Conservation (phyloP, 2,329 filamentous ascomycete species). For the Cladosporium oxysporum region DNA sequence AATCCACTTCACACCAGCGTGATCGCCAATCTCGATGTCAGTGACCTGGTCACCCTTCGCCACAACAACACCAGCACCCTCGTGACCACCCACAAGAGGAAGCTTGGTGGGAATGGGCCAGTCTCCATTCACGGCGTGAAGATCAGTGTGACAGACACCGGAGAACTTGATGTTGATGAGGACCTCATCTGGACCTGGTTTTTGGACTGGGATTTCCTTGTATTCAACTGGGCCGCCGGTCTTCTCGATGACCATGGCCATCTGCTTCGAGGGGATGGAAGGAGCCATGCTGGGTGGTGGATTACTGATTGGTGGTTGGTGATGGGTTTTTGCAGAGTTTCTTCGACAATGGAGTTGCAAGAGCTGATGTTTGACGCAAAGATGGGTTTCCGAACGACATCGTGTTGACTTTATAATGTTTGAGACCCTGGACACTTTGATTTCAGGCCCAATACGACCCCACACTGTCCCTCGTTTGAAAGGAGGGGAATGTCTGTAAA, state of each 20-base stretch:
- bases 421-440: neutral
- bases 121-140: constrained; percentile 80
- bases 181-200: constrained; percentile 85
- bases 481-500: constrained; percentile 16
- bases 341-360: neutral
- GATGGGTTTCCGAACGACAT: neutral
- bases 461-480: constrained; percentile 13
- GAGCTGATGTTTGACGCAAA: neutral
- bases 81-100: constrained; percentile 79
- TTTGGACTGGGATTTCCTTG: constrained; percentile 79
- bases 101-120: constrained; percentile 84
- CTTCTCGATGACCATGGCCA: constrained; percentile 88
- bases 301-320: neutral
- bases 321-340: neutral
- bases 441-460: constrained; percentile 6
- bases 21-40: constrained; percentile 78
- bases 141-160: constrained; percentile 88
- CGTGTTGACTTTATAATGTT: neutral
- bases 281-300: constrained; percentile 1
- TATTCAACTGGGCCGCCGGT: constrained; percentile 69
- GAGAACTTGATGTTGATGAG: constrained; percentile 89
- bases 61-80: constrained; percentile 80
- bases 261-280: constrained; percentile 77
- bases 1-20: constrained; percentile 88
- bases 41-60: constrained; percentile 73